Evolutionary conservation across 1,284 basidiomycete species (phyloP).

Genomic region (Salmacisia buchloeana): DNA sequence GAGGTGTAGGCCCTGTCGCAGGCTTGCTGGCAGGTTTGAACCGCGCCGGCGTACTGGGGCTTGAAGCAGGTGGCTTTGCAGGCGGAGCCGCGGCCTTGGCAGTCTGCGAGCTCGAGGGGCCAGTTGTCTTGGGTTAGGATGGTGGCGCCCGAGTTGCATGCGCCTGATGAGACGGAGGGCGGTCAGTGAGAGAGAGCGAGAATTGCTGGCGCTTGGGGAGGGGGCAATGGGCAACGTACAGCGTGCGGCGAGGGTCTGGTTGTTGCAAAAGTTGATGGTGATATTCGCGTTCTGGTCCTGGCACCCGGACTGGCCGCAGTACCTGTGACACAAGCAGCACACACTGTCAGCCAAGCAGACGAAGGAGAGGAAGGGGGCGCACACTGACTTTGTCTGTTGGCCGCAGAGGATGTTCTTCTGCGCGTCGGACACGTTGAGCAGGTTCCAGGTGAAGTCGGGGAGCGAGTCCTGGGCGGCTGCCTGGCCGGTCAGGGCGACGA

Average conservation of each 20-base stretch:
- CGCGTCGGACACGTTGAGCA: slow-evolving; percentile 16
- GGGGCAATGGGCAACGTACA: too few relatives aligned
- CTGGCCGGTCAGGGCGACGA: background rate
- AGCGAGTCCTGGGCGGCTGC: slow-evolving; percentile 2
- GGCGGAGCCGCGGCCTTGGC: slow-evolving; percentile 30
- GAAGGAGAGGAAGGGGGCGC: background rate
- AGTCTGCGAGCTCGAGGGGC: slow-evolving; percentile 45
- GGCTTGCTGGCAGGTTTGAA: slow-evolving; percentile 5
- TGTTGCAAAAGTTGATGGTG: slow-evolving; percentile 44
- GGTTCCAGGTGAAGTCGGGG: slow-evolving; percentile 17
- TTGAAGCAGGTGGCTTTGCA: slow-evolving; percentile 33
- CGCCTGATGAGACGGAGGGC: too few relatives aligned
- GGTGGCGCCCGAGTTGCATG: slow-evolving; percentile 27
- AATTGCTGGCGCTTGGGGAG: too few relatives aligned
- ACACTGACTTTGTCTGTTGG: slow-evolving; percentile 33
- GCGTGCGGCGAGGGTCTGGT: slow-evolving; percentile 17
- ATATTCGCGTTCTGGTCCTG: slow-evolving; percentile 16
- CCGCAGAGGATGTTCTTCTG: slow-evolving; percentile 24
- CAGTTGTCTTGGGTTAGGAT: slow-evolving; percentile 43
- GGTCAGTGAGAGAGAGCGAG: too few relatives aligned
- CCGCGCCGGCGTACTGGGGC: slow-evolving; percentile 12
- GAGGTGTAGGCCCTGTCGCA: slow-evolving; percentile 32
- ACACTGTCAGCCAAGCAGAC: background rate
- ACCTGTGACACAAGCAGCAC: background rate
- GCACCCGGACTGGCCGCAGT: slow-evolving; percentile 38